Base-by-base conservation (phyloP, 495 filamentous ascomycete genomes). In the Tuber microsphaerosporum region DNA sequence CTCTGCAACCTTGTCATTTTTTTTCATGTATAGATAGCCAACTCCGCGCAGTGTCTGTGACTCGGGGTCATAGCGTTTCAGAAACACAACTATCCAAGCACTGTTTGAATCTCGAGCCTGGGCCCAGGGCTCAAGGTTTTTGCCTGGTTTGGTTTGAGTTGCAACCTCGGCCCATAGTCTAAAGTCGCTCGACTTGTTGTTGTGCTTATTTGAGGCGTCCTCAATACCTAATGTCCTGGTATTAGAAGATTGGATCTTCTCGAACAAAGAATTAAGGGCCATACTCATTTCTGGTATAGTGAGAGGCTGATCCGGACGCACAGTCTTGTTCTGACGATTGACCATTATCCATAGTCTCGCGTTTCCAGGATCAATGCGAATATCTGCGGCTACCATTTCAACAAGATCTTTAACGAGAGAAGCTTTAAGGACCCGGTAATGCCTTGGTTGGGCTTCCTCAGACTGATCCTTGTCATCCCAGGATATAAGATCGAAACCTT, bases 261-360 rank as follows among this genome's bases (percentile, higher is more conserved):
- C 22, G 39, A 42, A 73, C 65, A 71, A 10, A 42, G 51, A 10
- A 48, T 34, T 72, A 39, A 31, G 8, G 72, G 44, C 65, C 81
- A 72, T 82, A 82, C 81, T 92, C 84, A 93, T 91, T n/a, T 90
- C 87, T 2, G 88, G 85, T 74, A 95, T 92, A 75, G 87, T 87
- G 71, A 98, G 88, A 7, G 94, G 92, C 70, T 92, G 89, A 82
- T 99, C 95, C 1, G 96, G 95, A 41, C 95, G 89, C 68, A 91
- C 91, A 0, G 95, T 98, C 85, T 97, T 97, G 82, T 99, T 99
- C 81, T 99, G 95, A 14, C 95, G 92, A 81, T 97, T 97, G 0
- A 99, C 96, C 93, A 99, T 97, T 56, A 92, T 89, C 96, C 95
- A 98, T 69, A 97, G 87, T 43, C 95, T 89, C 34, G 97, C 84